These are phyloP conservation scores for Rosa rugosa DNA, from an alignment of 306 rosid genomes.

Conservation along the genomic window DNA sequence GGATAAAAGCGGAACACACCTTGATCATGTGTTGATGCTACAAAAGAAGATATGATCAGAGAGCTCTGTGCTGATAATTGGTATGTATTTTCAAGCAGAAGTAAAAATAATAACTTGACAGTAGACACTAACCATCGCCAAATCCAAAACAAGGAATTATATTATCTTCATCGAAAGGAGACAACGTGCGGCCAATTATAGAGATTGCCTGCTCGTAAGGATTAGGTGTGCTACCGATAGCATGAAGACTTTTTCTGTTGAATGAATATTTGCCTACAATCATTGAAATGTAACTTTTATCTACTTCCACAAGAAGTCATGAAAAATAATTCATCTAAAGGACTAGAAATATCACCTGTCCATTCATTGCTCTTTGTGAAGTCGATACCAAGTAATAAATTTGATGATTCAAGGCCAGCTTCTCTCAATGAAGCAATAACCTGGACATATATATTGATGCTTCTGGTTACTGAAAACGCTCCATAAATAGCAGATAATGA, in stretches of 20 bases:
- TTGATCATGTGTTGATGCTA: conserved; percentile 79
- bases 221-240: conserved; percentile 59
- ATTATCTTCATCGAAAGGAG: conserved; percentile 93
- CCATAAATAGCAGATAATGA: not conserved
- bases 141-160: conserved; percentile 95
- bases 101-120: conserved; percentile 1
- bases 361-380: conserved; percentile 99
- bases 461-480: conserved; percentile 6
- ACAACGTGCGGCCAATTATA: conserved; percentile 78
- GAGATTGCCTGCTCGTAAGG: conserved; percentile 99
- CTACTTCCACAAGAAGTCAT: not conserved
- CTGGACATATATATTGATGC: conserved; percentile 37
- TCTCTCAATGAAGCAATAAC: conserved; percentile 87
- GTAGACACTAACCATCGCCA: conserved; percentile 74
- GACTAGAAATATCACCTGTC: conserved; percentile 62
- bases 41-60: conserved; percentile 35
- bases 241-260: conserved; percentile 82
- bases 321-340: not conserved
- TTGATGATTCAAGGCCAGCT: conserved; percentile 95
- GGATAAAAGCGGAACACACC: conserved; percentile 67
- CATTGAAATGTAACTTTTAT: conserved; percentile 31
- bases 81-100: conserved; percentile 15
- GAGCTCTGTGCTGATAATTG: conserved; percentile 9
- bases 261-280: conserved; percentile 69
- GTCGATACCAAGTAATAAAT: conserved; percentile 86